Evolutionary conservation across 2,329 filamentous ascomycete species (phyloP), one percentile per base, ranked within the genome.

Genomic region (Venturia pyrina): DNA sequence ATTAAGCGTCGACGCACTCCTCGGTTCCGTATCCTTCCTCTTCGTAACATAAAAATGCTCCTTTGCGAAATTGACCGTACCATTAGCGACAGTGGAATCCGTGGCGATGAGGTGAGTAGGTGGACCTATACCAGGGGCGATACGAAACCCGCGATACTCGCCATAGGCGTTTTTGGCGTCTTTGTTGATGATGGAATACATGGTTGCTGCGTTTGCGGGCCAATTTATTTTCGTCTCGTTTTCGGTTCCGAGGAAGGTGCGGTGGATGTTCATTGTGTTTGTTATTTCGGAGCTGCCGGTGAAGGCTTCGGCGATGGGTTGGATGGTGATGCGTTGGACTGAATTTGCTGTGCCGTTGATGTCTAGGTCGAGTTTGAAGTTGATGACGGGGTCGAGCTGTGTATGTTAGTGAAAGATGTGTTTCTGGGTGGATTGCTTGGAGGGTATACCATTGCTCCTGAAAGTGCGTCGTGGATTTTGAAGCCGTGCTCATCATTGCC

Each of bases 181-280:
- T 56, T 75, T 78, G 69, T 84, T 85, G 48, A 83, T 74, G 34
- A 84, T 75, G 2, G 78, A 69, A 65, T 80, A 79, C 68, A 80
- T 76, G 1, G 76, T 75, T 10, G 72, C 76, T 40, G 71, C 71
- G 68, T 84, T 83, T 46, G 71, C 60, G 6, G 75, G 75, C 79
- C 81, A 86, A 67, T 80, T 78, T 59, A 83, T 76, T 28, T 80
- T 76, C 40, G 78, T 75, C 68, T 85, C 80, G 46, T 79, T 75
- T 68, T 85, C 81, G 44, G 69, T 75, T 41, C 75, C 72, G 59
- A 75, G 71, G 11, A 74, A 66, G 19, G 60, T 69, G 66, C 74
- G 74, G 15, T 66, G 63, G 1, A 69, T 69, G 44, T 67, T 71
- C n/a, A 73, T 65, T 43, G 73, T 68, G 63, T 73, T 72, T 65